Evolutionary conservation across 352 stramenopile genomes (phyloP), one percentile per base, ranked within the genome.

Genomic region (Phytophthora uliginosa): DNA sequence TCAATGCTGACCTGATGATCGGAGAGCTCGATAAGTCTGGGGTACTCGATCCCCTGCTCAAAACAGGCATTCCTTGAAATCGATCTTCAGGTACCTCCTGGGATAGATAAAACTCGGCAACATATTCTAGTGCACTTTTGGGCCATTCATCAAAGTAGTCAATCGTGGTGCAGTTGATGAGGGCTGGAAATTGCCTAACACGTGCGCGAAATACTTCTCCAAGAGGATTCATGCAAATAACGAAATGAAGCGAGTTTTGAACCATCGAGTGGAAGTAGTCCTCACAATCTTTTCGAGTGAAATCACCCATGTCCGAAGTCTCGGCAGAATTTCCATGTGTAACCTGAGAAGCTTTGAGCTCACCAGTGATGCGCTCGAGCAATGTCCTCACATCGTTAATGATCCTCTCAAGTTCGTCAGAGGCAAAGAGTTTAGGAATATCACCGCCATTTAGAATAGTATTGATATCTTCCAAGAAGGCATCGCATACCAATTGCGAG

Each of bases 141-240:
- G 95, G 95, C 95, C 95, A 99, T 54, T 94, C 91, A n/a, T 95
- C 83, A 64, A 99, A 99, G 79, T 88, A 98, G 57, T 98, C 91
- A 48, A 98, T 98, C 0, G 94, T 98, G 22, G 89, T 98, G 70
- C 95, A 98, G 71, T 98, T 98, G 33, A 98, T 90, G 5, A 99
- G 70, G 6, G 94, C 94, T 17, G 95, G 95, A 28, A 99, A 99
- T 69, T 97, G 95, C 3, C 94, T 85, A 20, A 98, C 85, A 2
- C 91, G 84, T 2, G 78, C 82, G 0, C 94, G 90, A 70, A 99
- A 99, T 6, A 68, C 58, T 48, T 95, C 84, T 17, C 84, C 79
- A 18, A 92, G 85, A 2, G 94, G 95, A 13, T 86, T 95, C 68
- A 99, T 90, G 47, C 92, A 98, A 6, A 99, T 68, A n/a, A 98